phyloP scores from a whole-genome alignment of 768 basidiomycete genomes.

The Boletus vermiculosoides region DNA sequence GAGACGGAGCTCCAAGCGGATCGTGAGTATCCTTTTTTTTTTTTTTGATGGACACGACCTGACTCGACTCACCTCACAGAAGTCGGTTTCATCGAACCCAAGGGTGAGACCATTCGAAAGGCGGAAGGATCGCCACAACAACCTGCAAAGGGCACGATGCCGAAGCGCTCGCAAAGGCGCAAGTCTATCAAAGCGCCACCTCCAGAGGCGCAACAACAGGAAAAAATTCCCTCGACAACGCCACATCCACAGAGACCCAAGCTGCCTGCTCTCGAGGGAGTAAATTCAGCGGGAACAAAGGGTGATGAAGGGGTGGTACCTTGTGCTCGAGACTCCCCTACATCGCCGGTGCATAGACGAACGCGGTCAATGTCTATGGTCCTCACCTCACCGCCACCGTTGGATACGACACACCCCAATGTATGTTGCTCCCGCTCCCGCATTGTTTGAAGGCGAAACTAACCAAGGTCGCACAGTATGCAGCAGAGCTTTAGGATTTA shows the following conservation, averaged over 20 bases:
- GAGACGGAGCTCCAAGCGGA: slow-evolving; percentile 25
- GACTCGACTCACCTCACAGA: neutral
- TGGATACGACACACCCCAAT: slow-evolving; percentile 11
- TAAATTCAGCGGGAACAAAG: neutral
- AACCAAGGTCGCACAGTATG: slow-evolving; percentile 15
- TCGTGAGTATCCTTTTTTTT: slow-evolving; percentile 20
- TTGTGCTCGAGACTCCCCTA: neutral
- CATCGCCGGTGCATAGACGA: slow-evolving; percentile 23
- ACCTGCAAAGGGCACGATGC: neutral
- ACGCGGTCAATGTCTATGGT: slow-evolving; percentile 31
- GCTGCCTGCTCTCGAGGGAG: neutral
- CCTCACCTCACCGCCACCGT: slow-evolving; percentile 12
- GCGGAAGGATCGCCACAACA: neutral
- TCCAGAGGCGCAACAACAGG: neutral
- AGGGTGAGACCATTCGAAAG: neutral
- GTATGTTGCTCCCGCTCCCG: slow-evolving; percentile 8
- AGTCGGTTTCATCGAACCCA: slow-evolving; percentile 19
- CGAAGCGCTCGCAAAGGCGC: slow-evolving; percentile 10
- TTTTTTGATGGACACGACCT: neutral
- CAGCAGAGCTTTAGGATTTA: slow-evolving; percentile 24
- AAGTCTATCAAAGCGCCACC: slow-evolving; percentile 5
- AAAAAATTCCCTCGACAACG: neutral
- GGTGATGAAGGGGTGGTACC: neutral
- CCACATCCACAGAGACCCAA: neutral
- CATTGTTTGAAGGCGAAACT: neutral